A percentile compares a stretch with the other conserved stretches of the same genome.
These are phyloP conservation scores for Talaromyces islandicus DNA, from an alignment of 2,329 filamentous ascomycete species.

Conservation along the genomic window DNA sequence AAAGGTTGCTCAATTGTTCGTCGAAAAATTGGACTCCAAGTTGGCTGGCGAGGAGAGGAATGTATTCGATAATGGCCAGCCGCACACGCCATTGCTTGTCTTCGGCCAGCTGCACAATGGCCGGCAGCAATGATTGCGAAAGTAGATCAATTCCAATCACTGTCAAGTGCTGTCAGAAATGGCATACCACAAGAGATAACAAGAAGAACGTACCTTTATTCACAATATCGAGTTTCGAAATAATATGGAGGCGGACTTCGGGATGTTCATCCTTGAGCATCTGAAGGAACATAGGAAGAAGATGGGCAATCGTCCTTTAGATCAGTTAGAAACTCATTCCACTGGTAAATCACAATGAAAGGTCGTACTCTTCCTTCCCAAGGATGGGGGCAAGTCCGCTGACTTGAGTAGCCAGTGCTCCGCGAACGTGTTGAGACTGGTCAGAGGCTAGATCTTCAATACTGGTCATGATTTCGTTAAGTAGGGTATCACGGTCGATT, in stretches of 20 bases:
- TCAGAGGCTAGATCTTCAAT: constrained; percentile 96
- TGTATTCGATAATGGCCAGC: constrained; percentile 98
- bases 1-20: constrained; percentile 88
- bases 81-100: constrained; percentile 99
- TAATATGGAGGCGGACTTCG: constrained; percentile 96
- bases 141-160: constrained; percentile 97
- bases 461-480: constrained; percentile 94
- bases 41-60: constrained; percentile 90
- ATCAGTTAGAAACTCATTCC: constrained; percentile 12
- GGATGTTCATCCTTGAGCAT: constrained; percentile 99
- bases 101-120: constrained; percentile 94
- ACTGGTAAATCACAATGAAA: constrained; percentile 12
- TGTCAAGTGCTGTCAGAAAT: constrained; percentile 25
- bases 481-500: constrained; percentile 77
- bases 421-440: constrained; percentile 91
- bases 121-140: constrained; percentile 91
- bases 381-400: constrained; percentile 94
- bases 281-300: constrained; percentile 96
- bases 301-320: constrained; percentile 81
- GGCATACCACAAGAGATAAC: background rate
- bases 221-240: constrained; percentile 97
- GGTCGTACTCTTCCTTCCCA: constrained; percentile 85
- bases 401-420: constrained; percentile 92
- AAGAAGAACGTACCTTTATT: constrained; percentile 66
- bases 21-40: constrained; percentile 97